Conservation (phyloP, 768 basidiomycete genomes). For the Mycena galericulata region DNA sequence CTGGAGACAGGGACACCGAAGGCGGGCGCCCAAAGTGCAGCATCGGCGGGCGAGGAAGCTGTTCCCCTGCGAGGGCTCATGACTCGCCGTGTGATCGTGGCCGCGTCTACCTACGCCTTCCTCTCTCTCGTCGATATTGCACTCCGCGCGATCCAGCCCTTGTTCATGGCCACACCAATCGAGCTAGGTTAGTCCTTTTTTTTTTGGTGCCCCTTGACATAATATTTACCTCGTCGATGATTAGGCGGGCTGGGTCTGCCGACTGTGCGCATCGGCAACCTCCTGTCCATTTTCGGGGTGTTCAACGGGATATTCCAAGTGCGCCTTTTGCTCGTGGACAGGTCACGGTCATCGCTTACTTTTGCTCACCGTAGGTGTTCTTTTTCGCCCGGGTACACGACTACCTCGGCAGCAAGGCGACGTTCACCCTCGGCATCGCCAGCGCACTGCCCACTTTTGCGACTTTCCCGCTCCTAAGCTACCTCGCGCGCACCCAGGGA, state of each 20-base stretch:
- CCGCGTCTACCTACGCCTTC: conserved; percentile 75
- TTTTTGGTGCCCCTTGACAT: too few relatives aligned
- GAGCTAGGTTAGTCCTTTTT: too few relatives aligned
- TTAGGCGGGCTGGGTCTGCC: conserved; percentile 62
- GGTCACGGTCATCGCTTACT: conserved; percentile 54
- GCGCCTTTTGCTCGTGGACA: conserved; percentile 50
- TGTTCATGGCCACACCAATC: conserved; percentile 70
- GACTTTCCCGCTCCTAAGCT: conserved; percentile 63
- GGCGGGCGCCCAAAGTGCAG: neutral
- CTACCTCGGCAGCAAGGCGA: conserved; percentile 63
- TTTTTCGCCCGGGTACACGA: conserved; percentile 65
- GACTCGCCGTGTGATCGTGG: conserved; percentile 70
- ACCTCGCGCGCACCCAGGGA: conserved; percentile 49
- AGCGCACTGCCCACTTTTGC: conserved; percentile 58
- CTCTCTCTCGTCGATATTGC: conserved; percentile 66
- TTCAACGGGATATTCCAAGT: conserved; percentile 66
- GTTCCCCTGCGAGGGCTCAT: conserved; percentile 56
- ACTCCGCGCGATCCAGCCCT: conserved; percentile 53
- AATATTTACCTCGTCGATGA: too few relatives aligned
- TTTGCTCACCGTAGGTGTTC: conserved; percentile 62
- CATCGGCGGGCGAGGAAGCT: conserved; percentile 37
- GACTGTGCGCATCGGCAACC: conserved; percentile 64
- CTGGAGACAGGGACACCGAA: conserved; percentile 15
- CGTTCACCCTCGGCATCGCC: conserved; percentile 59
- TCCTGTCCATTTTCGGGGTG: conserved; percentile 65